Evolutionary conservation across 495 filamentous ascomycete genomes (phyloP), one percentile per base, ranked within the genome.

Genomic region (Cercophora newfieldiana): DNA sequence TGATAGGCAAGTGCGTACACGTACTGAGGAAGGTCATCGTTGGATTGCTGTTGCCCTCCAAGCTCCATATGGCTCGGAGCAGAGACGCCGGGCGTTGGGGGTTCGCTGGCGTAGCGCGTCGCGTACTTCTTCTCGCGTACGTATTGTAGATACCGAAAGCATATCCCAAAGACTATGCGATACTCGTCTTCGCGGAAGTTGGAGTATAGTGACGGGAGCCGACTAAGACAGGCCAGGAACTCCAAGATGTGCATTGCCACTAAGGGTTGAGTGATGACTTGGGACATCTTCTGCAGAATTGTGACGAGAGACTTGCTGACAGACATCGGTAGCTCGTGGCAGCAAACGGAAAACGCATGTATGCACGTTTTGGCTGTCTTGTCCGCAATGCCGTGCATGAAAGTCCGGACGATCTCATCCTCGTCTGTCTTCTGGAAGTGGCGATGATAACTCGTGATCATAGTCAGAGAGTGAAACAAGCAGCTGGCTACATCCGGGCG

Each of bases 221-320:
- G 88, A 28, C 94, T 92, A 25, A 99, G 85, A 50, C 92, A 88
- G 8, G 90, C 89, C 31, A 98, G 78, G 71, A 98, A 98, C 69
- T 98, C 96, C 58, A 99, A 81, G 55, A 98, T 95, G 72, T 98
- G 94, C 58, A 97, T 89, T 18, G 94, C 92, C 60, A 97, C 88
- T 54, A 92, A 85, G 2, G 91, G 88, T 71, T 97, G 92, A 12
- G 94, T 97, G 71, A 98, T 96, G 66, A 97, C 92, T 71, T 94
- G 92, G 6, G 94, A 88, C 90, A 98, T 96, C 72, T 89, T 94
- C 71, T 93, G 89, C 48, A 98, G 81, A 63, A 98, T 93, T 31
- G 83, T 88, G 37, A 90, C 89, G 59, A 98, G 78, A 26, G 88
- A 88, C 71, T 92, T 96, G 70, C 88, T 90, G 57, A 93, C 88